Base-by-base conservation (phyloP, 2,329 filamentous ascomycete species). In the Pestalotiopsis sp. region DNA sequence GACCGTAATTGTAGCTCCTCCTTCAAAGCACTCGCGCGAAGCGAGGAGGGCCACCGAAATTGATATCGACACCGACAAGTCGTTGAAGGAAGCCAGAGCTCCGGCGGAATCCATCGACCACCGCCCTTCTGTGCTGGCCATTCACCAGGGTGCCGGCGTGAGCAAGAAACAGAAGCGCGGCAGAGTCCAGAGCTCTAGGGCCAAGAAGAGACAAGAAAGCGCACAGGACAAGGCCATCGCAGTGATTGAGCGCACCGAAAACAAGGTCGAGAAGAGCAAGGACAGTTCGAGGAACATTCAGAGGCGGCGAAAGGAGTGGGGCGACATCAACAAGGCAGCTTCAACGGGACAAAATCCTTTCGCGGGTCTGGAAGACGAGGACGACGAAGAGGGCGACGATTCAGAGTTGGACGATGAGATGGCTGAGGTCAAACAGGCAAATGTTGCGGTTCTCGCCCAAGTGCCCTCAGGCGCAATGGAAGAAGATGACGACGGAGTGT, bases 11-110 rank as follows among this genome's bases (percentile, higher is more conserved):
- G 11, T 17, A 4, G 59, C 76, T 92, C 90, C 83, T 67, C 84
- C 85, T 52, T 93, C 92, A 4, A 80, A 89, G 69, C 92, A 91
- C 82, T 95, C 93, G 66, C 91, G 93, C 72, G 92, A 91, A 69
- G 91, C 92, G 56, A 89, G 92, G 76, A 90, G 93, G 72, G 92
- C 90, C 61, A 89, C 89, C 17, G 92, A 91, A 4, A 91, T 92
- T 31, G 85, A 89, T 75, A 90, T 93, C 79, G 82, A 92, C 80
- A 87, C 88, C 58, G 91, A 93, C 84, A 92, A 92, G 80, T 92
- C 90, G 6, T 84, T 93, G 25, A 92, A 91, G 77, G 82, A 88
- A 49, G 80, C 87, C 69, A 82, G 85, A 70, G 83, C 85, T 12
- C 87, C 89, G 1, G 71, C 80, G 23, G 81, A 85, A 59, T 81